These are phyloP conservation scores for Eugenia klotzschiana DNA, from an alignment of 441 rosid genomes.

Conservation along the genomic window DNA sequence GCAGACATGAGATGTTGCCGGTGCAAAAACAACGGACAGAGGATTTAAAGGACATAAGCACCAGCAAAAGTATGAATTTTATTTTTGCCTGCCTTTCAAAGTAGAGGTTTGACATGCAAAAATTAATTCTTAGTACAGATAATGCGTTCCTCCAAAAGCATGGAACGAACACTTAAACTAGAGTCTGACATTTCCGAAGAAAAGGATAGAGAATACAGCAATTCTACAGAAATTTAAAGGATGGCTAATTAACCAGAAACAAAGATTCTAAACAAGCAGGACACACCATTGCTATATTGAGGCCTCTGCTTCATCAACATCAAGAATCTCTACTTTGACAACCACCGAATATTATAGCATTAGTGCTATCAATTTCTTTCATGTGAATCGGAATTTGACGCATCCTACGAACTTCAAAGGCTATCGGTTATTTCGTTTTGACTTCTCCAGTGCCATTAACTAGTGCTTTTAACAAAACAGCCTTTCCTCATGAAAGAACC, in stretches of 20 bases:
- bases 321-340: neutral
- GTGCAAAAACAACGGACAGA: neutral
- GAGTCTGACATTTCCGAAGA: neutral
- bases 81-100: neutral
- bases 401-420: neutral
- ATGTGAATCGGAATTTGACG: neutral
- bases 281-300: neutral
- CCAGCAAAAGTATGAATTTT: neutral
- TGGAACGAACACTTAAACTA: neutral
- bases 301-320: neutral
- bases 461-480: neutral
- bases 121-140: neutral
- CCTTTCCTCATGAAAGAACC: neutral
- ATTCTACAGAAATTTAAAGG: neutral
- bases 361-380: neutral
- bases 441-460: neutral
- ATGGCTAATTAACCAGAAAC: neutral
- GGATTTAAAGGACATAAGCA: neutral
- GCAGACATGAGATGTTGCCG: neutral
- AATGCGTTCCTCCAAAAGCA: neutral
- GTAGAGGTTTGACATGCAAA: neutral
- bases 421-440: neutral
- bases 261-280: neutral
- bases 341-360: neutral
- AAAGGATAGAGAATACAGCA: neutral